Evolutionary conservation across 305 asterid species (phyloP).

Genomic region (Fraxinus latifolia): DNA sequence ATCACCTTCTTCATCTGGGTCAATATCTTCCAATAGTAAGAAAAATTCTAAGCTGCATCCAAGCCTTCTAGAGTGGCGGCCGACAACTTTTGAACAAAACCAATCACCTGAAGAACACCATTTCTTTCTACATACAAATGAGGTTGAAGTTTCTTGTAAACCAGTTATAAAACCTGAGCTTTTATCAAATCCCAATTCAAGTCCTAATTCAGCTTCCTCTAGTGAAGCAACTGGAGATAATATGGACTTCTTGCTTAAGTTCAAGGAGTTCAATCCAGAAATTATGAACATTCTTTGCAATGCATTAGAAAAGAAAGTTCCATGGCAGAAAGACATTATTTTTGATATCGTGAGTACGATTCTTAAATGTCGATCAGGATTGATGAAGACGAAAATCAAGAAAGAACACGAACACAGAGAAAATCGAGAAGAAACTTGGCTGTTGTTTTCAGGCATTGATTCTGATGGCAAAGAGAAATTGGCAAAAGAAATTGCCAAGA

Average conservation of each 20-base stretch:
- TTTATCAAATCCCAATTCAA: conserved; percentile 80
- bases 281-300: conserved; percentile 36
- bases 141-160: conserved; percentile 31
- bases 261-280: conserved; percentile 43
- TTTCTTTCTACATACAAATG: conserved; percentile 34
- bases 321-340: conserved; percentile 55
- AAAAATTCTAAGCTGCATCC: conserved; percentile 36
- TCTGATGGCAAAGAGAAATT: conserved; percentile 56
- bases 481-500: conserved; percentile 61
- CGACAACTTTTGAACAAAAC: conserved; percentile 40
- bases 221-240: conserved; percentile 77
- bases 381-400: conserved; percentile 7
- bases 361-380: conserved; percentile 60
- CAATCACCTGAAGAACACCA: conserved; percentile 38
- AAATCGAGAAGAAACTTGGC: conserved; percentile 55
- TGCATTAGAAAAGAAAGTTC: conserved; percentile 64
- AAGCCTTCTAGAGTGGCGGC: conserved; percentile 57
- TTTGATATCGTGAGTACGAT: conserved; percentile 50
- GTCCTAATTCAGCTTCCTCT: conserved; percentile 94
- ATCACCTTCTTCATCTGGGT: conserved; percentile 70
- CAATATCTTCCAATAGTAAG: conserved; percentile 53
- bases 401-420: not conserved
- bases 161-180: conserved; percentile 59
- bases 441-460: conserved; percentile 64
- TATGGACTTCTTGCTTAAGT: conserved; percentile 30